A percentile compares a stretch with the other conserved stretches of the same genome.
phyloP scores from a whole-genome alignment of 768 basidiomycete genomes.

The Scleroderma bovista region DNA sequence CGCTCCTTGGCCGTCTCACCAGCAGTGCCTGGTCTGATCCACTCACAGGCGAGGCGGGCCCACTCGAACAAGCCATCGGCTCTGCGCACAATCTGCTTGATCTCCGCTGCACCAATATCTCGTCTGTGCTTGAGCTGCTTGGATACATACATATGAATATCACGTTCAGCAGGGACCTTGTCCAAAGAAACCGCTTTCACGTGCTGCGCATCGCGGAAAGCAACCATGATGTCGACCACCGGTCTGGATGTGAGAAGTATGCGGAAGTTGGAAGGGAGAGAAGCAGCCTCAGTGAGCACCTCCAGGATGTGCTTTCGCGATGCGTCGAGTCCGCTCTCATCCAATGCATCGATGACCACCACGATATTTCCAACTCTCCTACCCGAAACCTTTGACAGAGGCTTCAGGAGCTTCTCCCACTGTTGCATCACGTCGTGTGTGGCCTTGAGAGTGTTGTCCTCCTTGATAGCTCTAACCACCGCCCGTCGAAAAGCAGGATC shows the following conservation, averaged over 20 bases:
- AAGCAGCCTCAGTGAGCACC: slow-evolving; percentile 31
- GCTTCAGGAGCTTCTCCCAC: not conserved
- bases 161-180: not conserved
- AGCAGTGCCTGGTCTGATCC: too few relatives aligned
- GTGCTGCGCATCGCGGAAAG: not conserved
- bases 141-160: not conserved
- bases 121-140: not conserved
- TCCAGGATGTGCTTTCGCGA: slow-evolving; percentile 10
- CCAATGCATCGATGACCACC: not conserved
- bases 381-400: slow-evolving; percentile 5
- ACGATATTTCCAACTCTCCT: slow-evolving; percentile 10
- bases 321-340: not conserved
- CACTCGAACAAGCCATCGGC: slow-evolving; percentile 18
- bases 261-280: slow-evolving; percentile 36
- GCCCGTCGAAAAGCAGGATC: not conserved
- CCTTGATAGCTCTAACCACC: not conserved
- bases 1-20: too few relatives aligned
- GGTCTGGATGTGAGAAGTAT: slow-evolving; percentile 31
- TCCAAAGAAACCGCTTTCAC: not conserved
- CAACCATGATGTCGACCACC: slow-evolving; percentile 19
- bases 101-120: not conserved
- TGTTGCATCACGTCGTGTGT: not conserved
- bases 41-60: too few relatives aligned
- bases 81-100: slow-evolving; percentile 1
- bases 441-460: not conserved